Evolutionary conservation across 768 basidiomycete genomes (phyloP).

Genomic region (Mycena vulgaris): DNA sequence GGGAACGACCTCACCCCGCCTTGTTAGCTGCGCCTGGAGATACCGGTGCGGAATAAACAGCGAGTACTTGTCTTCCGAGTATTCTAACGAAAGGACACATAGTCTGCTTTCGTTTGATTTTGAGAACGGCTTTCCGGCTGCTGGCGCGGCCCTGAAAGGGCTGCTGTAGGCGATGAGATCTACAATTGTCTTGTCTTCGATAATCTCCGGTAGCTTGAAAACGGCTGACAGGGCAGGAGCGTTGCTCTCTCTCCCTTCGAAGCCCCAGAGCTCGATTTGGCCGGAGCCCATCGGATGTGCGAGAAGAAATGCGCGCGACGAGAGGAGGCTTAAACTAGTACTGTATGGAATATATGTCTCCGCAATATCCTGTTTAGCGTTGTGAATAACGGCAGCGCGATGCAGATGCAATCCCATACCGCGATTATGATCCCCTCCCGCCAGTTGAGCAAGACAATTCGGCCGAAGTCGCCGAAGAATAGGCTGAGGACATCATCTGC

Average conservation of each 20-base stretch:
- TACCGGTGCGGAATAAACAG: neutral
- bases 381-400: too few species aligned
- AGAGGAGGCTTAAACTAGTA: conserved; percentile 11
- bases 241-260: neutral
- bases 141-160: conserved; percentile 13
- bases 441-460: conserved; percentile 13
- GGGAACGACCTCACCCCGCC: neutral
- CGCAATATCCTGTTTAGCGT: neutral
- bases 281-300: neutral
- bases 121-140: conserved; percentile 9
- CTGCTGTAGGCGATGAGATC: conserved; percentile 16
- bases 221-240: neutral
- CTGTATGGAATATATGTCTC: neutral
- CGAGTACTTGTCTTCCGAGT: neutral
- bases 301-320: conserved; percentile 11
- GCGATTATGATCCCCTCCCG: neutral
- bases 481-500: conserved; percentile 20
- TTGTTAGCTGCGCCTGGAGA: neutral
- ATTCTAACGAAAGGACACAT: conserved; percentile 25
- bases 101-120: conserved; percentile 22
- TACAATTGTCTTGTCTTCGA: neutral
- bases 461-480: neutral
- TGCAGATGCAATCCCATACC: neutral
- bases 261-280: neutral
- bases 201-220: neutral